Evolutionary conservation across 345 rosid species (phyloP).

Genomic region (Melaleuca alternifolia): DNA sequence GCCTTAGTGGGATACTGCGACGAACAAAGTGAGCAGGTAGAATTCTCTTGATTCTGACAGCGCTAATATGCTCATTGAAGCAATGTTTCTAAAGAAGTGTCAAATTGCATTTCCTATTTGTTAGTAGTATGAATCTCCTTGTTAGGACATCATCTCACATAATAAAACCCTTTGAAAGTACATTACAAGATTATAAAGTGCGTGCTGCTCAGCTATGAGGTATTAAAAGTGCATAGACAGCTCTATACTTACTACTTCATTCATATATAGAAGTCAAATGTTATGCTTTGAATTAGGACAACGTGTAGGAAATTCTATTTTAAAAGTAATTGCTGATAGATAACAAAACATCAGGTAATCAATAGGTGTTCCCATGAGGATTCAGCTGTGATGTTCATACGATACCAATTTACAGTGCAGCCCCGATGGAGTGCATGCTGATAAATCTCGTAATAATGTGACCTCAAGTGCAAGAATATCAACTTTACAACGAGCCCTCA

Average conservation of each 20-base stretch:
- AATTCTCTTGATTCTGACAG: neutral
- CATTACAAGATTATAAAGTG: neutral
- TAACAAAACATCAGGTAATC: neutral
- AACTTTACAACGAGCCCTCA: neutral
- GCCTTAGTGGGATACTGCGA: slow-evolving; percentile 85
- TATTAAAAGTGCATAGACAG: neutral
- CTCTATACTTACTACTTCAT: neutral
- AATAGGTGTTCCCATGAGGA: neutral
- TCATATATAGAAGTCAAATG: neutral
- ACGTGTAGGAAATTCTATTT: neutral
- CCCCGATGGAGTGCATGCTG: neutral
- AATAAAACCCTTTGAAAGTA: neutral
- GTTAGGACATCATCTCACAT: neutral
- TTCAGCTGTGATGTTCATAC: neutral
- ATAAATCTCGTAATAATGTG: neutral
- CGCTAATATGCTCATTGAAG: neutral
- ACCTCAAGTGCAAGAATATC: neutral
- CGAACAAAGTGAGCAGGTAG: slow-evolving; percentile 93
- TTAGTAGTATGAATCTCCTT: neutral
- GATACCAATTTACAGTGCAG: neutral
- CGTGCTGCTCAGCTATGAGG: neutral
- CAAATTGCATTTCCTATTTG: neutral
- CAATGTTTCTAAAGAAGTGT: neutral
- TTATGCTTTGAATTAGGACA: neutral
- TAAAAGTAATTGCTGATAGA: neutral